phyloP scores from a whole-genome alignment of 345 rosid genomes.

The Mangifera indica region DNA sequence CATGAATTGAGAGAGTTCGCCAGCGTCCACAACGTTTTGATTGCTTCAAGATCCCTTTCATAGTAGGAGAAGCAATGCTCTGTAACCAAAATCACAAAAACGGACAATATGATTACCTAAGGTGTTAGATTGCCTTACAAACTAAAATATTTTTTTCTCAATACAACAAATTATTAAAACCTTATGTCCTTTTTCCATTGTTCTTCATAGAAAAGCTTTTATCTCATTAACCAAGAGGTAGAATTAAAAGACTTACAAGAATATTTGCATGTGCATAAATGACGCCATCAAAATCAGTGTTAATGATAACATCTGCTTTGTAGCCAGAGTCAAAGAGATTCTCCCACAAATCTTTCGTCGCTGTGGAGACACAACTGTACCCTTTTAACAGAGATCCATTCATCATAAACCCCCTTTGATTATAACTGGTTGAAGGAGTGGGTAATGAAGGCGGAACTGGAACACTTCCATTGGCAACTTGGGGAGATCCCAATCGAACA shows the following conservation, averaged over 20 bases:
- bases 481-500: constrained; percentile 2
- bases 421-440: constrained; percentile 24
- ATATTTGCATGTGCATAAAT: constrained; percentile 70
- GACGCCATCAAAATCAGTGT: constrained; percentile 47
- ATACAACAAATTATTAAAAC: not conserved
- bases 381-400: constrained; percentile 25
- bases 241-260: constrained; percentile 49
- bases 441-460: constrained; percentile 66
- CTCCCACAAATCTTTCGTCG: constrained; percentile 60
- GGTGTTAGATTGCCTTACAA: constrained; percentile 11
- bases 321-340: constrained; percentile 70
- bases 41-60: constrained; percentile 72
- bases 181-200: not conserved
- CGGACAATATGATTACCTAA: not conserved
- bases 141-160: not conserved
- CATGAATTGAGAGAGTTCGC: constrained; percentile 54
- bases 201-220: not conserved
- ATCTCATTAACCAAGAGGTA: not conserved
- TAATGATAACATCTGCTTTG: constrained; percentile 63
- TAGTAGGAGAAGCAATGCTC: constrained; percentile 81
- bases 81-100: constrained; percentile 24
- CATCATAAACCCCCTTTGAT: constrained; percentile 12
- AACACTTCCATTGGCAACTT: constrained; percentile 12
- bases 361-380: constrained; percentile 30
- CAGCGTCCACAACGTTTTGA: constrained; percentile 46